A percentile compares a stretch with the other conserved stretches of the same genome.
phyloP scores from a whole-genome alignment of 2,329 filamentous ascomycete genomes.

The Cladosporium halotolerans region DNA sequence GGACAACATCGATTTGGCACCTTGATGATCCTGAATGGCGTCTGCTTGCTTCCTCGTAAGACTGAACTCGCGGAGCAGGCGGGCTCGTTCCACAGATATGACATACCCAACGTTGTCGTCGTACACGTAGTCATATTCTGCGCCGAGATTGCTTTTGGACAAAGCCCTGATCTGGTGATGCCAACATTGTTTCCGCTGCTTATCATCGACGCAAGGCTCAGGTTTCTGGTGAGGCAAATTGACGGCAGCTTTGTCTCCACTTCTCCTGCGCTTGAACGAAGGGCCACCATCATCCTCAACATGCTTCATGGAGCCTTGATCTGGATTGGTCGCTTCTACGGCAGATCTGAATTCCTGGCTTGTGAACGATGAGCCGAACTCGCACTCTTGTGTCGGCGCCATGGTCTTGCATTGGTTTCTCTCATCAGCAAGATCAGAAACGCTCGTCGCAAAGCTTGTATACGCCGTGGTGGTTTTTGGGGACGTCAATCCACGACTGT shows the following conservation, averaged over 20 bases:
- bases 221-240: neutral
- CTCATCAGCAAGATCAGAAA: neutral
- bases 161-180: neutral
- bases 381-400: neutral
- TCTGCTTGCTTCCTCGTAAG: neutral
- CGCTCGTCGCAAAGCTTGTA: neutral
- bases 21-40: neutral
- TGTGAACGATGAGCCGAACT: neutral
- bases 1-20: neutral
- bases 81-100: neutral
- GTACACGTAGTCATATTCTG: neutral
- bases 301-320: no score
- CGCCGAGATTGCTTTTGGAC: neutral
- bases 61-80: neutral
- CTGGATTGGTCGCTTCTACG: no score
- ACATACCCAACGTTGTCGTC: neutral
- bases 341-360: neutral
- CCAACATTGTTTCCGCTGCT: neutral
- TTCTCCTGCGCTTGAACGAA: neutral
- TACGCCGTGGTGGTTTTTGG: neutral
- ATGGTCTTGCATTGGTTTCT: neutral
- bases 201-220: neutral
- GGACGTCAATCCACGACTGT: no score
- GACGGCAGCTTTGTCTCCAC: neutral
- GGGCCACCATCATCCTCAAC: neutral